These are phyloP conservation scores for Candida peoriensis DNA, from an alignment of 805 yeast genomes.

Conservation along the genomic window DNA sequence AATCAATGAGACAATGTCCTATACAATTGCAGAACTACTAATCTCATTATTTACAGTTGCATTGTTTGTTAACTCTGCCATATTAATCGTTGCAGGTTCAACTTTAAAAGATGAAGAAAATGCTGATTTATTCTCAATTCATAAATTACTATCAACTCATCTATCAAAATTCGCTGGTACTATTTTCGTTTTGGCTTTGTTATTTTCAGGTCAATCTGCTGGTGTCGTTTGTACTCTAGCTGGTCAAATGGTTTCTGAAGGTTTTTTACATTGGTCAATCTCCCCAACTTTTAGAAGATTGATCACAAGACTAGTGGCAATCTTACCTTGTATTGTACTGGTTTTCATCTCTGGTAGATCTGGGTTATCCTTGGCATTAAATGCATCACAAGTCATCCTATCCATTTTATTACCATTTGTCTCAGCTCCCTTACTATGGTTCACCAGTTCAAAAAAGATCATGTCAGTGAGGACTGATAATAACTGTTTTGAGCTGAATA, in stretches of 20 bases:
- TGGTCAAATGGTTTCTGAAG: conserved; percentile 93
- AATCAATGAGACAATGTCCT: conserved; percentile 72
- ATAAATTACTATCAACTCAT: conserved; percentile 54
- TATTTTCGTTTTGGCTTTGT: conserved; percentile 76
- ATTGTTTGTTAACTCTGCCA: conserved; percentile 83
- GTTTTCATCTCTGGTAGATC: conserved; percentile 74
- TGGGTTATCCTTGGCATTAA: conserved; percentile 72
- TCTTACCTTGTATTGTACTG: conserved; percentile 77
- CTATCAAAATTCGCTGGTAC: conserved; percentile 78
- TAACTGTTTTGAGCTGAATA: conserved; percentile 1
- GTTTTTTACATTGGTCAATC: conserved; percentile 75
- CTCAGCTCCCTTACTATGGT: conserved; percentile 62
- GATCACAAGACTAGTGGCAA: conserved; percentile 78
- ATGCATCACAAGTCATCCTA: conserved; percentile 81
- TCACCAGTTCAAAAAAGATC: conserved; percentile 7
- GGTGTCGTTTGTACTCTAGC: conserved; percentile 94
- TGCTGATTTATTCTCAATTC: conserved; percentile 76
- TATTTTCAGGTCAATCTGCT: conserved; percentile 86
- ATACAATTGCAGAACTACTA: conserved; percentile 77
- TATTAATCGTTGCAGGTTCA: conserved; percentile 89
- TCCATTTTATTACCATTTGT: conserved; percentile 79
- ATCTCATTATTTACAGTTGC: conserved; percentile 87
- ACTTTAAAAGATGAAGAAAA: conserved; percentile 50
- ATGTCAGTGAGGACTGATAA: conserved; percentile 10
- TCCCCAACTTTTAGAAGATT: conserved; percentile 79